phyloP scores from a whole-genome alignment of 2,329 filamentous ascomycete genomes.

The Colletotrichum sp. region DNA sequence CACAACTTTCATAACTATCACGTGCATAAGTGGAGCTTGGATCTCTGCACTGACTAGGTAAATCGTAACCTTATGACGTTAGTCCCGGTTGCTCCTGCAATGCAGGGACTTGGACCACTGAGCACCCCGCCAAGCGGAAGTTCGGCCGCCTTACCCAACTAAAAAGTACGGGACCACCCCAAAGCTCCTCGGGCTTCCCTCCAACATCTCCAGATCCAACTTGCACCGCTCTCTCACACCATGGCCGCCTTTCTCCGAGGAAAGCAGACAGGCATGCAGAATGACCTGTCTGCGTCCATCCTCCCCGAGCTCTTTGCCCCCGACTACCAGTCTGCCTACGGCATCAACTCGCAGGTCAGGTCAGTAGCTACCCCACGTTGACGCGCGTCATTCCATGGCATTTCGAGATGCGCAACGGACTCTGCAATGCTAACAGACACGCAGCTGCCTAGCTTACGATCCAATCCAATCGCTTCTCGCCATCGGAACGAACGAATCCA shows the following conservation, averaged over 20 bases:
- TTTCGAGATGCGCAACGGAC: not conserved
- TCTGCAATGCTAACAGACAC: not conserved
- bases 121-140: slow-evolving; percentile 14
- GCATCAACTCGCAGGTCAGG: slow-evolving; percentile 79
- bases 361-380: slow-evolving; percentile 35
- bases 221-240: slow-evolving; percentile 17
- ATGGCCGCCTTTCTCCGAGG: slow-evolving; percentile 75
- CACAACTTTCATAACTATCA: not conserved
- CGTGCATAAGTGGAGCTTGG: not conserved
- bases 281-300: slow-evolving; percentile 86
- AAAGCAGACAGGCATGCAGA: slow-evolving; percentile 92
- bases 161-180: slow-evolving; percentile 1
- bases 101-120: slow-evolving; percentile 11
- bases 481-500: slow-evolving; percentile 86
- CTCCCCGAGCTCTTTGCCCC: slow-evolving; percentile 78
- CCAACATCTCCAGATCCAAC: slow-evolving; percentile 18
- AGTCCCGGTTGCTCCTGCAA: not conserved
- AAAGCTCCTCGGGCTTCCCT: not conserved
- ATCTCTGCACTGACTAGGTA: not conserved
- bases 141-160: not conserved
- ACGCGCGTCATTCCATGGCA: slow-evolving; percentile 16
- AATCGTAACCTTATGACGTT: slow-evolving; percentile 11
- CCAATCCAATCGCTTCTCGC: slow-evolving; percentile 93
- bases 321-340: slow-evolving; percentile 83
- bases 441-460: slow-evolving; percentile 89